Conservation (phyloP, 495 filamentous ascomycete species). For the Penicillium crystallinum region DNA sequence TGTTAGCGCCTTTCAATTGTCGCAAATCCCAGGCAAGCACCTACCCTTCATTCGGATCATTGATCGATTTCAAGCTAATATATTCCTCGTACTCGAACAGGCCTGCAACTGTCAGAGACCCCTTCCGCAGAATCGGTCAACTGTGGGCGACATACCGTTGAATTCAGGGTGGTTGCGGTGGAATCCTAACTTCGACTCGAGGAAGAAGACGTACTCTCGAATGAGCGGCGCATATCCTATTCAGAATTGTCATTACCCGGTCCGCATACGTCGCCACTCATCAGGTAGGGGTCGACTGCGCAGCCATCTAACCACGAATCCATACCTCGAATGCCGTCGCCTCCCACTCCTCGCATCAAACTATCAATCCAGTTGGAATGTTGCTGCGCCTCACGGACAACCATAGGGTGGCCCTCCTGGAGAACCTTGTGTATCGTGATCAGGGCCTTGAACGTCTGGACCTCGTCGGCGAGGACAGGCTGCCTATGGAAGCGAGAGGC, state of each 20-base stretch:
- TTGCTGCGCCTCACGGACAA: slow-evolving; percentile 80
- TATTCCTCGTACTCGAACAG: slow-evolving; percentile 99
- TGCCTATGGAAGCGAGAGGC: slow-evolving; percentile 51
- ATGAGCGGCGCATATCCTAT: slow-evolving; percentile 87
- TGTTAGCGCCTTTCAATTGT: slow-evolving; percentile 12
- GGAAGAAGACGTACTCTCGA: slow-evolving; percentile 89
- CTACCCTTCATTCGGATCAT: slow-evolving; percentile 94
- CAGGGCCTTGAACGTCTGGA: slow-evolving; percentile 89
- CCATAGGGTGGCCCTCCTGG: slow-evolving; percentile 89
- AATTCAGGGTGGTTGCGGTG: slow-evolving; percentile 96
- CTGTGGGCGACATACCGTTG: slow-evolving; percentile 59
- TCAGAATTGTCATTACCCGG: slow-evolving; percentile 10
- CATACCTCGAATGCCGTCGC: slow-evolving; percentile 77
- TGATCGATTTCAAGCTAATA: slow-evolving; percentile 94
- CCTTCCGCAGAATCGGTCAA: background rate
- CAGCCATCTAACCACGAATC: background rate
- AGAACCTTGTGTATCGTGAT: slow-evolving; percentile 94
- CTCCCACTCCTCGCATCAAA: slow-evolving; percentile 74
- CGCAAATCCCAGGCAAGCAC: background rate
- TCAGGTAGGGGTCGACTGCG: background rate
- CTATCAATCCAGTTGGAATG: slow-evolving; percentile 91
- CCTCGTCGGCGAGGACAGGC: slow-evolving; percentile 90
- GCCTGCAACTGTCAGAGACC: slow-evolving; percentile 37
- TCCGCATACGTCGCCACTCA: background rate
- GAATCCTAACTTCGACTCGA: slow-evolving; percentile 88